phyloP scores from a whole-genome alignment of 2,329 filamentous ascomycete species.

The Colletotrichum lentis region DNA sequence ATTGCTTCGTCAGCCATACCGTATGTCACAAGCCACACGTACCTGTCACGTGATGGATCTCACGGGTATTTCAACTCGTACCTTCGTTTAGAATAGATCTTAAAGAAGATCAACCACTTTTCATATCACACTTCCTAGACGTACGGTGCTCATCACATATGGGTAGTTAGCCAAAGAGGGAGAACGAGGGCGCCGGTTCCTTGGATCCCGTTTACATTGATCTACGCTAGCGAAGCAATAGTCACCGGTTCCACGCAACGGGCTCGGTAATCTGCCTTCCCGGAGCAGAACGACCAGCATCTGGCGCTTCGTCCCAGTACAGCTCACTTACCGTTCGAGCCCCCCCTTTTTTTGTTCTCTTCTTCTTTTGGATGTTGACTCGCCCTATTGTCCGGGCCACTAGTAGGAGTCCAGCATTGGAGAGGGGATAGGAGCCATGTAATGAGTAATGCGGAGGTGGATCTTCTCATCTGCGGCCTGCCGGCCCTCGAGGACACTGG shows the following conservation, averaged over 20 bases:
- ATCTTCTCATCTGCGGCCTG: neutral
- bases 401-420: neutral
- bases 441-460: neutral
- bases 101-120: neutral
- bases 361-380: neutral
- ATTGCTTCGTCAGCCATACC: neutral
- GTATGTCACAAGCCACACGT: no score
- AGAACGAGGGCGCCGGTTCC: neutral
- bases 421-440: neutral
- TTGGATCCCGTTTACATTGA: neutral
- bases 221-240: neutral
- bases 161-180: neutral
- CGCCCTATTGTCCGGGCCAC: neutral
- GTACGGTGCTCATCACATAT: no score
- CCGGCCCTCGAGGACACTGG: neutral
- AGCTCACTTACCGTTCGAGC: neutral
- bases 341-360: neutral
- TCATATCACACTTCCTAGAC: no score
- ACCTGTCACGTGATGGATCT: no score
- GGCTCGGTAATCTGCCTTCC: neutral
- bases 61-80: no score
- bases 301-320: no score
- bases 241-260: neutral
- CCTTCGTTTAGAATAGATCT: no score
- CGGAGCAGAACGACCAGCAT: neutral